Evolutionary conservation across 768 basidiomycete species (phyloP).

Genomic region (Baorangia bicolor): DNA sequence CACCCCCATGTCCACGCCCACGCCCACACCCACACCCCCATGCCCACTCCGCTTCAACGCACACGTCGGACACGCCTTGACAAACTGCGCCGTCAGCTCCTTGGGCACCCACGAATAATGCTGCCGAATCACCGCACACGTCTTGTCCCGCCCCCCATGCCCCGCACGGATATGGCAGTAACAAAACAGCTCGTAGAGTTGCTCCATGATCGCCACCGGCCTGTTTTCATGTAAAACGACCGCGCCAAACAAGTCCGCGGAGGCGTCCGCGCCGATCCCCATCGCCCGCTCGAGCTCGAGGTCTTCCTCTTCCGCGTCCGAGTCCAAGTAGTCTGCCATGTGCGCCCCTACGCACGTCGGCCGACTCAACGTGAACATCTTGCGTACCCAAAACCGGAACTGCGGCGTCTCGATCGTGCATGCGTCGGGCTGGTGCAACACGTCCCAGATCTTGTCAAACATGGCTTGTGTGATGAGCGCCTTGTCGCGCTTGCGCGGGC

Average conservation of each 20-base stretch:
- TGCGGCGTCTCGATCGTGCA: conserved; percentile 54
- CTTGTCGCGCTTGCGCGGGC: conserved; percentile 58
- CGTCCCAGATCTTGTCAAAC: conserved; percentile 73
- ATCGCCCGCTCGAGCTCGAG: conserved; percentile 19
- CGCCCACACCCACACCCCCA: conserved; percentile 21
- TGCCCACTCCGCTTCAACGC: conserved; percentile 43
- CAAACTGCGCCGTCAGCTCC: conserved; percentile 75
- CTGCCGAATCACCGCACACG: conserved; percentile 59
- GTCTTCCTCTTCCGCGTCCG: conserved; percentile 3
- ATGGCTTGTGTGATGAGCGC: conserved; percentile 68
- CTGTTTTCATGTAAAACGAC: conserved; percentile 70
- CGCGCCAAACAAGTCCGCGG: conserved; percentile 19
- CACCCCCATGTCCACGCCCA: background rate
- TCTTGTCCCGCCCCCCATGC: conserved; percentile 82
- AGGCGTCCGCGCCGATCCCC: conserved; percentile 14
- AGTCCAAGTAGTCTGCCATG: background rate
- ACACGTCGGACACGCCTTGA: conserved; percentile 79
- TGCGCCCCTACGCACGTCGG: background rate
- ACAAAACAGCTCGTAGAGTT: conserved; percentile 75
- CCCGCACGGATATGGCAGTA: conserved; percentile 63
- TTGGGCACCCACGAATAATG: conserved; percentile 85
- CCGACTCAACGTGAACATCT: conserved; percentile 65
- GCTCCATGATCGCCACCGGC: conserved; percentile 74
- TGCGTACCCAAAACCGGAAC: conserved; percentile 82
- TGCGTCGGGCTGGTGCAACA: conserved; percentile 52